These are phyloP conservation scores for Ophiocordyceps camponoti-saundersi DNA, from an alignment of 2,329 filamentous ascomycete genomes.

Conservation along the genomic window DNA sequence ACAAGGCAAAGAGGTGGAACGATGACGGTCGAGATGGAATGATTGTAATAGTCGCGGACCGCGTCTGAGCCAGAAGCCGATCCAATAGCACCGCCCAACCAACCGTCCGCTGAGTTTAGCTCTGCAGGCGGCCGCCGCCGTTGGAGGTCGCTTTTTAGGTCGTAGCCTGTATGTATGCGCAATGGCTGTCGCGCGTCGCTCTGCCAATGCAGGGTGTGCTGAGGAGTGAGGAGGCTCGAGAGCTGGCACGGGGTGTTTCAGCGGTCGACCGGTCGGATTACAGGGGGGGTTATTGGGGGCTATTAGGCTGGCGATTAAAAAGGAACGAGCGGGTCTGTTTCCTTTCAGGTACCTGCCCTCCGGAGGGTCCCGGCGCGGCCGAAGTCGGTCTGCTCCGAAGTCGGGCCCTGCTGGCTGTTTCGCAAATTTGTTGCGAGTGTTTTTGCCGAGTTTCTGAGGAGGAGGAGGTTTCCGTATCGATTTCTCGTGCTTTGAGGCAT, in stretches of 20 bases:
- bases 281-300: neutral
- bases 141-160: neutral
- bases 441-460: too few species aligned
- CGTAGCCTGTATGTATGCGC: neutral
- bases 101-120: neutral
- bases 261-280: neutral
- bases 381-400: too few species aligned
- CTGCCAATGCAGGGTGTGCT: neutral
- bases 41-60: neutral
- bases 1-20: neutral
- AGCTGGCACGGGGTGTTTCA: neutral
- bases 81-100: neutral
- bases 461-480: too few species aligned
- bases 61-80: neutral
- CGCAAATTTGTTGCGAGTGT: too few species aligned
- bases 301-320: too few species aligned
- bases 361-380: too few species aligned
- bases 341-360: too few species aligned
- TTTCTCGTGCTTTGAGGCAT: too few species aligned
- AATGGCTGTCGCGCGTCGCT: neutral
- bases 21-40: neutral
- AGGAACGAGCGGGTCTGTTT: too few species aligned
- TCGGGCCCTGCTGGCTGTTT: too few species aligned
- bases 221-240: neutral
- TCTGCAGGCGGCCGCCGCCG: neutral